Evolutionary conservation across 2,329 filamentous ascomycete genomes (phyloP), one percentile per base, ranked within the genome.

Genomic region (Endothia cerciana): DNA sequence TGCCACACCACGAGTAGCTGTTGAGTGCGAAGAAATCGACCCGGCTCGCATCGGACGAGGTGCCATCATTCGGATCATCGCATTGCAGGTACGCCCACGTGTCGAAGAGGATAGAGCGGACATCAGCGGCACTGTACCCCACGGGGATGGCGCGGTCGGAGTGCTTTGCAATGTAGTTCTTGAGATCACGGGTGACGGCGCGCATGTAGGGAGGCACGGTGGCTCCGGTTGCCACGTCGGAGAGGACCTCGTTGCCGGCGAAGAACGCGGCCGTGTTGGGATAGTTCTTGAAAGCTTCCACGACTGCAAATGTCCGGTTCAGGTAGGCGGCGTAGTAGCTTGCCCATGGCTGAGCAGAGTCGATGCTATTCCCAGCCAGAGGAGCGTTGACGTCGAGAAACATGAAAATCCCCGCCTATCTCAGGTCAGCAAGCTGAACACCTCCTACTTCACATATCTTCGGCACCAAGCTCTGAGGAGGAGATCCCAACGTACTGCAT

Each of bases 91-190:
- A 94, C 75, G 90, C 87, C 86, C 85, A 93, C 63, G 86, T 90
- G 72, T 94, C 91, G 74, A 89, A 82, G 30, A 94, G 85, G 53
- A 92, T 87, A 1, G 85, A 79, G 67, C 91, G 89, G 53, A 94
- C 91, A 75, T 94, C 91, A 59, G 91, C 91, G 67, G 91, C 91
- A 7, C 90, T 93, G 83, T 94, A 94, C 55, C 91, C 91, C 65
- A 93, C 89, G 28, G 91, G 91, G 70, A 94, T 91, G 67, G 79
- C 72, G 71, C 91, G 89, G 74, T 87, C 83, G 67, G 85, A 80
- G 74, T 91, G 87, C 74, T 88, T 89, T 78, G 88, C 86, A 79
- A 93, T 89, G 82, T 94, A 94, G 75, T 89, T 89, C 83, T 92
- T 93, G 76, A 94, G 83, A 77, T 94, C 91, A 73, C 91, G 89